phyloP scores from a whole-genome alignment of 2,329 filamentous ascomycete species.

The Botryosphaeria dothidea region DNA sequence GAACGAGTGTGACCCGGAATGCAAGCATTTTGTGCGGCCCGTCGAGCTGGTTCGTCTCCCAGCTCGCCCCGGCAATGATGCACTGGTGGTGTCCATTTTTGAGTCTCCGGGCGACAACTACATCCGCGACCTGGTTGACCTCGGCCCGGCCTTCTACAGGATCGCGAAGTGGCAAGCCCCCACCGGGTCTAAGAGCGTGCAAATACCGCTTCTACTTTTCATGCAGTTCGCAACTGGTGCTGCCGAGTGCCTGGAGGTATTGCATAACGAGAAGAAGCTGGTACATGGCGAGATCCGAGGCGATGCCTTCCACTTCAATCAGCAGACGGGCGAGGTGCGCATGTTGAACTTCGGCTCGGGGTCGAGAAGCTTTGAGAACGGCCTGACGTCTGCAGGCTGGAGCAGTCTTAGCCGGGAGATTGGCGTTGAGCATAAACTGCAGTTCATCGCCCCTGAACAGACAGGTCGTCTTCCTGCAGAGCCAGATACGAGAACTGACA shows the following conservation, averaged over 20 bases:
- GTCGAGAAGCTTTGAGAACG: conserved; percentile 84
- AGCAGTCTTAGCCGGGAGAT: conserved; percentile 77
- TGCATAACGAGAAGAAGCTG: conserved; percentile 85
- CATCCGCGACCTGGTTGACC: conserved; percentile 68
- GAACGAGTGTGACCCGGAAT: conserved; percentile 69
- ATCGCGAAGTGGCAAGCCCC: conserved; percentile 6
- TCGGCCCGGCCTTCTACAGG: conserved; percentile 64
- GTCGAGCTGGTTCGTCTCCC: conserved; percentile 76
- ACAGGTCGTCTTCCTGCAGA: conserved; percentile 91
- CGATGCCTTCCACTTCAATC: conserved; percentile 86
- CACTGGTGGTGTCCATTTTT: conserved; percentile 79
- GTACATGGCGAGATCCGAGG: conserved; percentile 89
- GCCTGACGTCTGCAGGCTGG: conserved; percentile 82
- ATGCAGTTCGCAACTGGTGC: conserved; percentile 91
- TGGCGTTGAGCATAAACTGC: conserved; percentile 83
- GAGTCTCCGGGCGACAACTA: conserved; percentile 76
- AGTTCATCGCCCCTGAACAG: conserved; percentile 93
- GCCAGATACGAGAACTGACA: conserved; percentile 88
- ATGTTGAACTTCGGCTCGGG: conserved; percentile 86
- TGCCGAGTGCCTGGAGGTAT: conserved; percentile 78
- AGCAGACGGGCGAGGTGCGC: conserved; percentile 69
- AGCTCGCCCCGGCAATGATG: conserved; percentile 67
- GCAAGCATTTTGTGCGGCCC: conserved; percentile 75
- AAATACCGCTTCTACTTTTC: conserved; percentile 73
- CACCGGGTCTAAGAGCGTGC: conserved; percentile 39